A percentile compares a stretch with the other conserved stretches of the same genome.
Evolutionary conservation across 495 filamentous ascomycete species (phyloP).

Genomic region (Trichoderma gamsii): DNA sequence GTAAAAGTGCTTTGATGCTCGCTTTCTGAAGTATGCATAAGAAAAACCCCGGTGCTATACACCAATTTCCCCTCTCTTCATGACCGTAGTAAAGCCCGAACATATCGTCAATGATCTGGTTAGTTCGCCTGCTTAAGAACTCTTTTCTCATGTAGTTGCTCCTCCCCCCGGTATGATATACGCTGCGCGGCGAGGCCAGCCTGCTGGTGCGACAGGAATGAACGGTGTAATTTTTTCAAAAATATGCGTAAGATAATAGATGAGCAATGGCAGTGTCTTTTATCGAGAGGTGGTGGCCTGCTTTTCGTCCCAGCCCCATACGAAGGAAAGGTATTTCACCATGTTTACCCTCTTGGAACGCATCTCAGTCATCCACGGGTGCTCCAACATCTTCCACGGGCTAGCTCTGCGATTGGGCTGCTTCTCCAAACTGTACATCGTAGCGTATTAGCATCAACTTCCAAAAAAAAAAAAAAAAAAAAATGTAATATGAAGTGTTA

Average conservation of each 20-base stretch:
- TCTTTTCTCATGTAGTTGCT: background rate
- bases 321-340: constrained; percentile 80
- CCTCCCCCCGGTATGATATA: background rate
- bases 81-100: background rate
- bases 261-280: background rate
- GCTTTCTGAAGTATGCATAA: background rate
- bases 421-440: constrained; percentile 72
- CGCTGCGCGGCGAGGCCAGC: background rate
- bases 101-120: background rate
- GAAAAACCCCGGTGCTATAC: background rate
- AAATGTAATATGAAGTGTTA: constrained; percentile 23
- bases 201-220: background rate
- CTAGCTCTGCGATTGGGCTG: constrained; percentile 78
- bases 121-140: background rate
- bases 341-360: constrained; percentile 93
- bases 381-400: constrained; percentile 98
- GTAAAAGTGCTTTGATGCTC: background rate
- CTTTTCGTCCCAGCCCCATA: constrained; percentile 83
- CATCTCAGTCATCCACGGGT: constrained; percentile 98
- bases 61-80: background rate
- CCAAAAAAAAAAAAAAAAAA: constrained; percentile 18
- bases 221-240: background rate
- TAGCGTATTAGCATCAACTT: background rate
- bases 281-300: constrained; percentile 14
- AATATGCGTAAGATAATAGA: background rate